Evolutionary conservation across 768 basidiomycete species (phyloP), one percentile per base, ranked within the genome.

Genomic region (Pisolithus sp.): DNA sequence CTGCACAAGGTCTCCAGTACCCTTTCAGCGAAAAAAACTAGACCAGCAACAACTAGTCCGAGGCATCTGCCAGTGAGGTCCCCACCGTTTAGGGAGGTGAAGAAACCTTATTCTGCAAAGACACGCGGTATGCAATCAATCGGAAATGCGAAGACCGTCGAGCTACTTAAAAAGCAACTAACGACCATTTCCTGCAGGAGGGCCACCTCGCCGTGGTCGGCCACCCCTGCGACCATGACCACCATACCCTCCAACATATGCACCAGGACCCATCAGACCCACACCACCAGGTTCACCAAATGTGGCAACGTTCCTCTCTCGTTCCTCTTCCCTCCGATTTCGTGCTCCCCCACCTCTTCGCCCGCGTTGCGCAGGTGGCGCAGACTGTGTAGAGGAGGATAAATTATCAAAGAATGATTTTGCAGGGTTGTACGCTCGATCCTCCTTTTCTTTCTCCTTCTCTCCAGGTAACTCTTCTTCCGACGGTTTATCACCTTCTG

Each of bases 231-330:
- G 66, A 17, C 85, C 80, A 67, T 81, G 81, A 13, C 83, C 84
- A 36, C 85, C 85, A 83, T 85, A 88, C 17, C 83, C 86, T 45
- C 81, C 78, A n/a, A 86, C 83, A 67, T 88, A 87, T 10, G 82
- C 83, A 37, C 85, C 85, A 24, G 86, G 86, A 0, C 87, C 87
- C 74, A 89, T 76, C 47, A 88, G 64, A 6, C 88, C 86, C 17
- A 86, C 79, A 45, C 85, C 85, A 10, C 88, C 88, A 7, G 89
- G 82, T 64, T 92, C 89, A 3, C 89, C 90, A 74, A 93, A 93
- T 7, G 89, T 92, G 28, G 86, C 85, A 8, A 92, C 81, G 59
- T 92, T 92, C 67, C 79, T 81, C 67, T 89, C 87, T 53, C 89
- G 69, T 63, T 92, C 89, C 59, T 91, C 90, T 58, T 92, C 89